Evolutionary conservation across 441 rosid genomes (phyloP), one percentile per base, ranked within the genome.

Genomic region (Pelargonium myrrhifolium): DNA sequence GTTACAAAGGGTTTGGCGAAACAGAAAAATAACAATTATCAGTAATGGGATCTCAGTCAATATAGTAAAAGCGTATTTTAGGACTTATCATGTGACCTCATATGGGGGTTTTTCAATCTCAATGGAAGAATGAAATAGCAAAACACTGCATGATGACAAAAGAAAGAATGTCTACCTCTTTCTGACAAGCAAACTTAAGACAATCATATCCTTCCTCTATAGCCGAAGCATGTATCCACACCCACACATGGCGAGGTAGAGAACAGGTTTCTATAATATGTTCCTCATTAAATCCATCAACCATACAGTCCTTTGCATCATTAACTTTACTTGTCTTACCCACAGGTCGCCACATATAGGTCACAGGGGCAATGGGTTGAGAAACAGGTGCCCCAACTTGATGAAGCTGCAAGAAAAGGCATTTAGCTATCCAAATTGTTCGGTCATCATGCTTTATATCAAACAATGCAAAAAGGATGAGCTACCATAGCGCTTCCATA

Each of bases 171-270:
- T 39, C 47, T 71, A 90, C 88, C 93, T 74, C 89, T 61, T 84
- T 84, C 77, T 86, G 83, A 76, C 85, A 87, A 68, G 93, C 89
- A 47, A 75, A 73, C 73, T 84, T 83, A 62, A 93, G 76, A 71
- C 92, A 80, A 75, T 71, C 78, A 80, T 65, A 85, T 80, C 90
- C 98, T 80, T 89, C 95, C 65, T 22, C 70, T 76, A 85, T 84
- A 68, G 94, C 90, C 31, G 89, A 86, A 72, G 90, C 89, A 87
- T 90, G 98, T 66, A 87, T 81, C 97, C 93, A 93, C 66, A 90
- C 68, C 94, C 94, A 89, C 65, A 86, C 76, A 74, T 79, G 85
- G 61, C 86, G 80, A 71, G 56, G 40, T 17, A 73, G 71, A 71
- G 74, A 71, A 79, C 42, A 22, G 35, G 62, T 40, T 56, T 63